phyloP scores from a whole-genome alignment of 495 filamentous ascomycete species.

The Neurospora hispaniola region DNA sequence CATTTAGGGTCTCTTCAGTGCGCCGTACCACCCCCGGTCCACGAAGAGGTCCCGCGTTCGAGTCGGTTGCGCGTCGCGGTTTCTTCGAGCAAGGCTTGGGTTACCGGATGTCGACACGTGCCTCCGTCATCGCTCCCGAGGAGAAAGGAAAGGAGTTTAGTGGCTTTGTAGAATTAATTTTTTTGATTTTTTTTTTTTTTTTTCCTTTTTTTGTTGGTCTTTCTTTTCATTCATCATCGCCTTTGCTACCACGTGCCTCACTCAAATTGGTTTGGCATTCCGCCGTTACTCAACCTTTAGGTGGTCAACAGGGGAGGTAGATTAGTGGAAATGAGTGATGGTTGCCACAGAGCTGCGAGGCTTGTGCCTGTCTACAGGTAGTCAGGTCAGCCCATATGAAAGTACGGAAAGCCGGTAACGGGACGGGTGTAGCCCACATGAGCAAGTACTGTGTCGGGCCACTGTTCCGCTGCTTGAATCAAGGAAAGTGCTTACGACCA shows the following conservation, averaged over 20 bases:
- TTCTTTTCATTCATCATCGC: neutral
- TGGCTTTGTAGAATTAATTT: neutral
- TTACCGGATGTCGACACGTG: neutral
- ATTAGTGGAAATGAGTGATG: neutral
- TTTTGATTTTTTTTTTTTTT: neutral
- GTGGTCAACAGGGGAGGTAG: neutral
- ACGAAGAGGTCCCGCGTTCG: neutral
- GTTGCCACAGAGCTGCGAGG: neutral
- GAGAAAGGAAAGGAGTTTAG: neutral
- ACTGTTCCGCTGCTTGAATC: neutral
- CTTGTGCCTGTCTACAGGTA: neutral
- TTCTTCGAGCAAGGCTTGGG: neutral
- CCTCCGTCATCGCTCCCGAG: neutral
- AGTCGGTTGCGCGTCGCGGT: neutral
- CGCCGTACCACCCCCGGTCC: neutral
- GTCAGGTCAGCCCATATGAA: neutral
- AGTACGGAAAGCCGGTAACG: neutral
- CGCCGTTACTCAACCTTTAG: neutral
- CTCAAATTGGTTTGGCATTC: neutral
- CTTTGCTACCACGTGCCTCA: neutral
- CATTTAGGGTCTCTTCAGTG: neutral
- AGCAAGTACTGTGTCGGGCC: neutral
- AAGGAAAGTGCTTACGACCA: neutral
- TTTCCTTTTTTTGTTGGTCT: neutral
- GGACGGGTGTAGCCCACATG: neutral